These are phyloP conservation scores for Alternaria angustiovoidea DNA, from an alignment of 2,329 filamentous ascomycete genomes.

Conservation along the genomic window DNA sequence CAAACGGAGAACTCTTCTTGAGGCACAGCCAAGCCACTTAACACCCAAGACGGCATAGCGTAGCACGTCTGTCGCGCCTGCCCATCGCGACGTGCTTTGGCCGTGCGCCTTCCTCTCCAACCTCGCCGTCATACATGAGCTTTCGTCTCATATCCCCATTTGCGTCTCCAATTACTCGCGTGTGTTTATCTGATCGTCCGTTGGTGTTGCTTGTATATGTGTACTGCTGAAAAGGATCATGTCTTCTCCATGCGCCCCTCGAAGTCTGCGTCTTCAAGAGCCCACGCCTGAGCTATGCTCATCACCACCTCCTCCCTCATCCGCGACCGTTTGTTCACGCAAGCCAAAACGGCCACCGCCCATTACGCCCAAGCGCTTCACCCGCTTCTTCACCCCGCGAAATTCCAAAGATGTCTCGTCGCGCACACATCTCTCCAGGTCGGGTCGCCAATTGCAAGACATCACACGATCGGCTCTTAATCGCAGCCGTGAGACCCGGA, in stretches of 20 bases:
- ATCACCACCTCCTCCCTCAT: slow-evolving; percentile 49
- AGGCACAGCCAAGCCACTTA: slow-evolving; percentile 6
- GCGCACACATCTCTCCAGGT: slow-evolving; percentile 43
- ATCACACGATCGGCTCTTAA: slow-evolving; percentile 59
- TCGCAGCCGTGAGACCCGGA: slow-evolving; percentile 40
- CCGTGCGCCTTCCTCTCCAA: slow-evolving; percentile 19
- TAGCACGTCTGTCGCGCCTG: slow-evolving; percentile 22
- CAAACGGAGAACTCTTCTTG: neutral
- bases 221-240: slow-evolving; percentile 22
- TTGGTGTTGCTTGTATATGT: slow-evolving; percentile 16
- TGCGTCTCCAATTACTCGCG: slow-evolving; percentile 3
- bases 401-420: slow-evolving; percentile 45
- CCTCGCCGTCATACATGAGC: slow-evolving; percentile 17
- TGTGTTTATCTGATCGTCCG: slow-evolving; percentile 8
- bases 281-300: slow-evolving; percentile 47
- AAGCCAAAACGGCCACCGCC: slow-evolving; percentile 59
- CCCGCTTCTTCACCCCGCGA: slow-evolving; percentile 60
- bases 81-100: slow-evolving; percentile 19
- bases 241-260: slow-evolving; percentile 39
- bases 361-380: slow-evolving; percentile 62
- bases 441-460: slow-evolving; percentile 58
- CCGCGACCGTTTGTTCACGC: slow-evolving; percentile 35
- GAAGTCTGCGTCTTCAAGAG: slow-evolving; percentile 38
- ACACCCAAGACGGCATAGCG: slow-evolving; percentile 12
- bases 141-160: slow-evolving; percentile 14